Percentiles rank a stretch among this genome's conserved stretches.
phyloP scores from a whole-genome alignment of 177 flowering plant genomes.

The Vitis hybrid region DNA sequence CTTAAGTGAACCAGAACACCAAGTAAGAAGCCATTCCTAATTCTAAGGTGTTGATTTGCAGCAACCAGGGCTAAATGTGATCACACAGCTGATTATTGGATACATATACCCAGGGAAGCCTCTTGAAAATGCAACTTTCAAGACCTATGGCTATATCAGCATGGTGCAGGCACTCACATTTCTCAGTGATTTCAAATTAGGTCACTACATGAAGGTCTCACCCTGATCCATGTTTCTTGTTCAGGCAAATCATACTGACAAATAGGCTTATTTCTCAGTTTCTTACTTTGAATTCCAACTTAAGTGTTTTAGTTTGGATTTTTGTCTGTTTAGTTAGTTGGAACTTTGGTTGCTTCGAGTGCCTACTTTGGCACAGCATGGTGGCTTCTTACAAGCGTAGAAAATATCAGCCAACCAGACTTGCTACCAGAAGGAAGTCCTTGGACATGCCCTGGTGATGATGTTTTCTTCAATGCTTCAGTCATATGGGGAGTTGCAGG shows the following conservation, averaged over 20 bases:
- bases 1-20: too few relatives aligned
- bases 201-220: slow-evolving; percentile 33
- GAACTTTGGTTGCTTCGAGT: slow-evolving; percentile 43
- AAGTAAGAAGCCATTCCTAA: neutral
- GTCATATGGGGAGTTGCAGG: slow-evolving; percentile 86
- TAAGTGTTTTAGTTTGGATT: neutral
- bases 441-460: slow-evolving; percentile 64
- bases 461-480: slow-evolving; percentile 73
- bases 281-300: too few relatives aligned
- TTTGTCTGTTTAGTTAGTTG: slow-evolving; percentile 28
- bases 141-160: slow-evolving; percentile 27
- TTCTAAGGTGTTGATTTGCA: slow-evolving; percentile 1
- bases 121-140: slow-evolving; percentile 16
- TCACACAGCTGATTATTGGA: slow-evolving; percentile 29
- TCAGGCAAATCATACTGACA: slow-evolving; percentile 22
- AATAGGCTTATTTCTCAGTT: too few relatives aligned
- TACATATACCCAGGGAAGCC: slow-evolving; percentile 30
- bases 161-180: slow-evolving; percentile 25
- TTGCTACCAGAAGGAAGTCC: slow-evolving; percentile 63
- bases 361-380: slow-evolving; percentile 58
- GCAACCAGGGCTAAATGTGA: slow-evolving; percentile 27
- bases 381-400: slow-evolving; percentile 56
- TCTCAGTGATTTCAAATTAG: slow-evolving; percentile 30
- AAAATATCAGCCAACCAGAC: slow-evolving; percentile 42
- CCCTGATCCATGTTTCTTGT: slow-evolving; percentile 52